Conservation (phyloP, 2,329 filamentous ascomycete species). For the Iodosphaeria phyllophila region DNA sequence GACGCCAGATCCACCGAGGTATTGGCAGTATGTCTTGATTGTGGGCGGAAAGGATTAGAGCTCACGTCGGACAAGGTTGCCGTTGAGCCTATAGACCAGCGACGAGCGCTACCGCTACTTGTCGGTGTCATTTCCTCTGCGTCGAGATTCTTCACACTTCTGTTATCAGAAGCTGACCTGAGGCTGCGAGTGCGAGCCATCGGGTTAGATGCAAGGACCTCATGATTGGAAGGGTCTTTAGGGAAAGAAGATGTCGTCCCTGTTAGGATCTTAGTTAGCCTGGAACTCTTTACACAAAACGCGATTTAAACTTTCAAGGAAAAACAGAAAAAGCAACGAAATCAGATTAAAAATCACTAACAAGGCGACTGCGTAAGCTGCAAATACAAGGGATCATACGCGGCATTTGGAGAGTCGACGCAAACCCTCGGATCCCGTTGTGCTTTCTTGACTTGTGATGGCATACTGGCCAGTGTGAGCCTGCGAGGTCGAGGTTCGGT, state of each 20-base stretch:
- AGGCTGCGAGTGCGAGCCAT: constrained; percentile 8
- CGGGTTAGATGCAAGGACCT: constrained; percentile 4
- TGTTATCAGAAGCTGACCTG: constrained; percentile 7
- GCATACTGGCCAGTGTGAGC: too few species aligned
- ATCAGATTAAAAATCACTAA: constrained; percentile 7
- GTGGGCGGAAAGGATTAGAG: constrained; percentile 20
- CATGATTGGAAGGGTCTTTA: constrained; percentile 3
- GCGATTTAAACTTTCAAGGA: too few species aligned
- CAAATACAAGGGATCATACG: too few species aligned
- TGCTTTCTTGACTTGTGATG: too few species aligned
- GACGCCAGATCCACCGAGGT: constrained; percentile 23
- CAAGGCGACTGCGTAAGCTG: constrained; percentile 6
- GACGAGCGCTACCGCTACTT: constrained; percentile 17
- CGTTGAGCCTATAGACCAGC: constrained; percentile 22
- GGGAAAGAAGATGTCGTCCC: too few species aligned
- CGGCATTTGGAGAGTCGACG: too few species aligned
- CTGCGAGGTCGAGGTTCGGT: too few species aligned
- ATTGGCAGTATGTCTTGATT: constrained; percentile 23
- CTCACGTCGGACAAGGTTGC: constrained; percentile 19
- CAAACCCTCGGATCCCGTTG: too few species aligned
- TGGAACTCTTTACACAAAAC: too few species aligned
- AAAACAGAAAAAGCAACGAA: too few species aligned
- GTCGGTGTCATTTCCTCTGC: constrained; percentile 17
- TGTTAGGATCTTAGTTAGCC: too few species aligned
- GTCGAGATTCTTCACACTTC: constrained; percentile 13